Evolutionary conservation across 257 asterid species (phyloP).

Genomic region (Plantago elongata): DNA sequence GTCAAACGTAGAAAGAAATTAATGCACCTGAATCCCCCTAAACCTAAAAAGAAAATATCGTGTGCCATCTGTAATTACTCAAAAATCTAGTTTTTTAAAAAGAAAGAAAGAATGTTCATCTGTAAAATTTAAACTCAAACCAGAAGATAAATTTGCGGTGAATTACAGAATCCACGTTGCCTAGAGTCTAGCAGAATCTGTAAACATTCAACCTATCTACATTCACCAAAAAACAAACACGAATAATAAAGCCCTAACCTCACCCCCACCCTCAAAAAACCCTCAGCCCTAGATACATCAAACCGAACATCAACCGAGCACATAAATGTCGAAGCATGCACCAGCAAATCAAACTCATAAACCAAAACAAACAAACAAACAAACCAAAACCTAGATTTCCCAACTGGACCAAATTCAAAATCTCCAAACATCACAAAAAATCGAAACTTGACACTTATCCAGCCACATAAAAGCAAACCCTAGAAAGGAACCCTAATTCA

Average conservation of each 20-base stretch:
- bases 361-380: too few relatives aligned
- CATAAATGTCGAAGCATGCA: constrained; percentile 23
- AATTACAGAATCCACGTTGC: not conserved
- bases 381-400: too few relatives aligned
- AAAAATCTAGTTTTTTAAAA: too few relatives aligned
- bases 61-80: not conserved
- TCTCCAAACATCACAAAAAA: not conserved
- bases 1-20: not conserved
- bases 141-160: not conserved
- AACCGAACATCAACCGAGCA: constrained; percentile 10
- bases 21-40: not conserved
- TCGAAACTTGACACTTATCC: constrained; percentile 7
- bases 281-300: not conserved
- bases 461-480: constrained; percentile 10
- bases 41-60: not conserved
- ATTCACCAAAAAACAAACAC: not conserved
- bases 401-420: too few relatives aligned
- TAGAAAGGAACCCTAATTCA: constrained; percentile 36
- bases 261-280: constrained; percentile 16
- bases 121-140: not conserved
- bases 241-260: constrained; percentile 9
- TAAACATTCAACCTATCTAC: not conserved
- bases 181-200: not conserved
- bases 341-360: constrained; percentile 15
- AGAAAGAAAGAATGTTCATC: too few relatives aligned